Base-by-base conservation (phyloP, 1,139 yeast genomes). In the Hanseniaspora uvarum region DNA sequence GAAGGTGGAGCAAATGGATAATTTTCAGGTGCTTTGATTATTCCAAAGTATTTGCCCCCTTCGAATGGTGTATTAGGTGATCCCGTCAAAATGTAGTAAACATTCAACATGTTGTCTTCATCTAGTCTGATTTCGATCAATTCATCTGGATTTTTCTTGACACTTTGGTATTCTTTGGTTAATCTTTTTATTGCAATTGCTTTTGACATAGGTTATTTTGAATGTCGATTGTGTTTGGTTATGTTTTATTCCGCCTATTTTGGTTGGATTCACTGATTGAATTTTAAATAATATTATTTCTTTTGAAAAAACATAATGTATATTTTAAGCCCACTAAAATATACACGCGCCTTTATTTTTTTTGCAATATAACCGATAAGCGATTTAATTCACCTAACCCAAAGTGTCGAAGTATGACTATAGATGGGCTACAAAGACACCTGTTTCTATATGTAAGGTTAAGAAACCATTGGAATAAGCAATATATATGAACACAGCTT, bases 1-100 rank as follows among this genome's bases (percentile, higher is more conserved):
- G 94, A 79, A 1, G 96, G 96, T 3, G 97, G 97, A 61, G 84
- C 81, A 72, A 84, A 88, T 0, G 96, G 97, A 62, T 88, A 89
- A 60, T 87, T 94, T 11, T 79, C 69, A 0, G 96, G 95, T 67
- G 89, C 88, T 23, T 83, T 74, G 47, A 89, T 72, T 21, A 87
- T 78, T 2, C 97, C 96, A 64, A 88, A 95, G 65, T 84, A 89
- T 66, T 87, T 95, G 0, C 97, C 97, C 21, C 78, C 80, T 56
- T 75, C 83, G 65, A 83, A 89, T 5, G 94, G 95, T 0, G 94
- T 82, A 58, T 80, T 77, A 54, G 94, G 88, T 6, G 96, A 96
- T 0, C 96, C 97, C 47, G 73, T 68, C 38, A 74, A 70, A 23
- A 71, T 65, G 56, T 71, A 72, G 59, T 72, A 78, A 72, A 75